Evolutionary conservation across 305 asterid species (phyloP), one percentile per base, ranked within the genome.

Genomic region (Vinca major): DNA sequence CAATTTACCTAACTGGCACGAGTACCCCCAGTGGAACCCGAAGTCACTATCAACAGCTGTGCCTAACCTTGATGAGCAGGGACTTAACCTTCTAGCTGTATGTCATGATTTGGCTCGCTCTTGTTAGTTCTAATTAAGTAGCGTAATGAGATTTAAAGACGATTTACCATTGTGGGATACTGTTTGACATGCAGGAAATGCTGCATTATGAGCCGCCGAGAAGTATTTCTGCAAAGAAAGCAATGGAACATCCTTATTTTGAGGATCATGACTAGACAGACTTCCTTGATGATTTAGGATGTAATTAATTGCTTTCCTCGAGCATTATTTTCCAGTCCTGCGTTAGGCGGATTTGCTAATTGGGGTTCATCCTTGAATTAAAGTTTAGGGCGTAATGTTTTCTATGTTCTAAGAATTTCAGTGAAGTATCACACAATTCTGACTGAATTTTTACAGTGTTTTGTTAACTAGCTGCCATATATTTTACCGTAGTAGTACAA

Each of bases 191-290:
- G 77, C 83, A 89, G 98, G 95, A 88, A 78, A 90, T 92, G 98
- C 79, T 92, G 83, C 89, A 87, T 6, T 90, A 88, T 67, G 97
- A 92, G 66, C 98, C 98, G 69, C 67, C 95, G 16, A 86, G 79
- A 77, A 83, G 98, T 83, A 90, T 93, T 77, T 93, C 98, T 44
- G 98, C 98, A 1, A 93, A 93, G 91, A 89, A 84, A 79, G 98
- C 98, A 19, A 85, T 93, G 98, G 98, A 90, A 36, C 98, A 93
- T 76, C 88, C 87, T 55, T 93, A 90, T 62, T 93, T 93, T n/a
- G 92, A 87, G 14, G 64, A 58, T 36, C 4, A 58, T 36, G 63
- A 39, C 6, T 52, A n/a, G 57, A 11, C 19, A n/a, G 57, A 11
- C 19, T 20, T 19, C 9, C 60, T 54, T 20, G 9, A 52, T 52